Percentiles rank a stretch among this genome's conserved stretches.
phyloP scores from a whole-genome alignment of 208 protist genomes.

The Leishmania gerbilli region DNA sequence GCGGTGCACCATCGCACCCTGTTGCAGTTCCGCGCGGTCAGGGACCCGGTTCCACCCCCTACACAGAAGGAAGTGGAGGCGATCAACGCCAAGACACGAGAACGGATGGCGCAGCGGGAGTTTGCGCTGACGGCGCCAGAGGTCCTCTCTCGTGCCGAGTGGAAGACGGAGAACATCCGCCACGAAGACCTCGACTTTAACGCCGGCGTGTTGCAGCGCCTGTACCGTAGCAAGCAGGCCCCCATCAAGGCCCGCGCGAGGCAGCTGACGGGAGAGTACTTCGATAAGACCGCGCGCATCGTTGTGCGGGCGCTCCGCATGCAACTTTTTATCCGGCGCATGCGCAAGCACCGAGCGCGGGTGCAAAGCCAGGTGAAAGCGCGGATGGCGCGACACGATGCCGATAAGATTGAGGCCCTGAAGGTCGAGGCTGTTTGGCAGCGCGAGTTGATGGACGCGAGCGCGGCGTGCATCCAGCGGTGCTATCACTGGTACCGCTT shows the following conservation, averaged over 20 bases:
- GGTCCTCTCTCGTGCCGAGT: slow-evolving; percentile 55
- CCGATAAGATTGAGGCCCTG: slow-evolving; percentile 44
- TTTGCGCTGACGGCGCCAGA: slow-evolving; percentile 44
- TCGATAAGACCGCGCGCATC: slow-evolving; percentile 62
- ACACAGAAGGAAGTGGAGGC: slow-evolving; percentile 51
- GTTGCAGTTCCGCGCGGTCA: slow-evolving; percentile 56
- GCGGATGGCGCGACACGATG: slow-evolving; percentile 34
- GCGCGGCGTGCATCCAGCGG: slow-evolving; percentile 72
- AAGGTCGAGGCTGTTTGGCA: slow-evolving; percentile 69
- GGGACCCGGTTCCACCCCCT: slow-evolving; percentile 36
- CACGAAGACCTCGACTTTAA: slow-evolving; percentile 85
- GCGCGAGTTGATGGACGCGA: slow-evolving; percentile 55
- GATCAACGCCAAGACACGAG: slow-evolving; percentile 60
- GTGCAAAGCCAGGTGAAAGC: slow-evolving; percentile 27
- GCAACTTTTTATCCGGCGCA: slow-evolving; percentile 49
- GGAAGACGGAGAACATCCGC: slow-evolving; percentile 72
- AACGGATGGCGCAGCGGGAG: slow-evolving; percentile 24
- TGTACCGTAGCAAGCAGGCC: slow-evolving; percentile 45
- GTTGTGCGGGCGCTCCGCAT: slow-evolving; percentile 78
- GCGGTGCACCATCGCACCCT: slow-evolving; percentile 24
- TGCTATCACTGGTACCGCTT: slow-evolving; percentile 72
- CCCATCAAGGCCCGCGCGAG: slow-evolving; percentile 44
- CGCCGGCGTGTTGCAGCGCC: slow-evolving; percentile 81
- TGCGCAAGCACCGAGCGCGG: slow-evolving; percentile 20
- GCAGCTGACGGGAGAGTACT: slow-evolving; percentile 62